phyloP scores from a whole-genome alignment of 805 yeast genomes.

The Candida pseudoglaebosa region DNA sequence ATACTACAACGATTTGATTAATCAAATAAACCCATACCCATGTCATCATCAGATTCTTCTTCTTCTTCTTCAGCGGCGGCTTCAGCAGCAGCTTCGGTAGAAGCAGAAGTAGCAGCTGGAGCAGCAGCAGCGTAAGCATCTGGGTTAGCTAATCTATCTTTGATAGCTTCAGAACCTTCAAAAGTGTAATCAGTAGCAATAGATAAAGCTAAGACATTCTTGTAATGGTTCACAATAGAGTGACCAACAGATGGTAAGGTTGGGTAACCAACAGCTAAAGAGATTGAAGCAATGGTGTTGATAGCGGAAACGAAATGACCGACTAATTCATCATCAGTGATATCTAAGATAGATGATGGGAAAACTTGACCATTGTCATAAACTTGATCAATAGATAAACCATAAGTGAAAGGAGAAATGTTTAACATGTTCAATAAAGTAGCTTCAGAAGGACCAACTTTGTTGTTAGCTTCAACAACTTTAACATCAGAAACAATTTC shows the following conservation, averaged over 20 bases:
- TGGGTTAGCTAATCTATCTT: conserved; percentile 99
- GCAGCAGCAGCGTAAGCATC: conserved; percentile 99
- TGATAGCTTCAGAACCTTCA: conserved; percentile 98
- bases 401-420: conserved; percentile 99
- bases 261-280: conserved; percentile 98
- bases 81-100: conserved; percentile 57
- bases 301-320: conserved; percentile 89
- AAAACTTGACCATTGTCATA: conserved; percentile 98
- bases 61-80: conserved; percentile 73
- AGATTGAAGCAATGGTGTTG: conserved; percentile 89
- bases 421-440: conserved; percentile 97
- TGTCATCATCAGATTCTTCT: conserved; percentile 80
- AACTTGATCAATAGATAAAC: conserved; percentile 94
- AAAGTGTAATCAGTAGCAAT: conserved; percentile 98
- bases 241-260: conserved; percentile 99
- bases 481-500: conserved; percentile 96
- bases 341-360: conserved; percentile 95
- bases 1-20: conserved; percentile 39
- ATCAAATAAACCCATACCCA: conserved; percentile 99
- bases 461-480: conserved; percentile 81
- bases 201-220: conserved; percentile 96
- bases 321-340: conserved; percentile 95
- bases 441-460: conserved; percentile 99
- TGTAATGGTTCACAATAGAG: conserved; percentile 98
- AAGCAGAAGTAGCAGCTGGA: conserved; percentile 84